Evolutionary conservation across 441 rosid species (phyloP).

Genomic region (Adansonia rubrostipa): DNA sequence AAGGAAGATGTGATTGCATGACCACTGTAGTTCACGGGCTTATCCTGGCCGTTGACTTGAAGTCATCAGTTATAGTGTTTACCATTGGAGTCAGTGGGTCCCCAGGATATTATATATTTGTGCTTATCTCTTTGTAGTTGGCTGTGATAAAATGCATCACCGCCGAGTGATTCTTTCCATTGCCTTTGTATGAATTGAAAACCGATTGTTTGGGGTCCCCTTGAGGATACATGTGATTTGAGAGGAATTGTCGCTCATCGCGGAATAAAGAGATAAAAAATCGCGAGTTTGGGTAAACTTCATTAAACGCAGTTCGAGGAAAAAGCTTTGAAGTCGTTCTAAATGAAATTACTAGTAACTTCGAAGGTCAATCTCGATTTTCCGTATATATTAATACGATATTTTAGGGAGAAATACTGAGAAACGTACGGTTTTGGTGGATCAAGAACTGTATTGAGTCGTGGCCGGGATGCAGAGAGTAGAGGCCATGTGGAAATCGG

Average conservation of each 20-base stretch:
- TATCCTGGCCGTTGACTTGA: conserved; percentile 35
- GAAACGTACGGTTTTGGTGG: neutral
- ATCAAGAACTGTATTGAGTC: conserved; percentile 17
- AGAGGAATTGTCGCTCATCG: conserved; percentile 37
- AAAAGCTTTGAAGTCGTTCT: neutral
- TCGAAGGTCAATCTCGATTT: neutral
- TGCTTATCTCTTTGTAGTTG: neutral
- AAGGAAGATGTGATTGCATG: conserved; percentile 9
- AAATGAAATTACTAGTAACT: neutral
- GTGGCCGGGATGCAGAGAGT: conserved; percentile 28
- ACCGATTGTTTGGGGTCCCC: conserved; percentile 20
- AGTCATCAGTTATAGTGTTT: neutral
- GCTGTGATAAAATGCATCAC: conserved; percentile 16
- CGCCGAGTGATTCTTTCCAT: conserved; percentile 26
- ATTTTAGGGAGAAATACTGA: conserved; percentile 16
- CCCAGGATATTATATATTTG: conserved; percentile 6
- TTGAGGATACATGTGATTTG: conserved; percentile 29
- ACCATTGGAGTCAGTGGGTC: neutral
- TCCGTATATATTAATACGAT: conserved; percentile 12
- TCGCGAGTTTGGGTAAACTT: conserved; percentile 30
- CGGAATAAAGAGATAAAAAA: conserved; percentile 33
- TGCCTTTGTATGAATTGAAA: neutral
- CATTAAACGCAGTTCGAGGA: no score
- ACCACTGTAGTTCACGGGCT: conserved; percentile 15
- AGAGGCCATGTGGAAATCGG: conserved; percentile 32